Evolutionary conservation across 495 filamentous ascomycete species (phyloP), one percentile per base, ranked within the genome.

Genomic region (Staphylotrichum longicolle): DNA sequence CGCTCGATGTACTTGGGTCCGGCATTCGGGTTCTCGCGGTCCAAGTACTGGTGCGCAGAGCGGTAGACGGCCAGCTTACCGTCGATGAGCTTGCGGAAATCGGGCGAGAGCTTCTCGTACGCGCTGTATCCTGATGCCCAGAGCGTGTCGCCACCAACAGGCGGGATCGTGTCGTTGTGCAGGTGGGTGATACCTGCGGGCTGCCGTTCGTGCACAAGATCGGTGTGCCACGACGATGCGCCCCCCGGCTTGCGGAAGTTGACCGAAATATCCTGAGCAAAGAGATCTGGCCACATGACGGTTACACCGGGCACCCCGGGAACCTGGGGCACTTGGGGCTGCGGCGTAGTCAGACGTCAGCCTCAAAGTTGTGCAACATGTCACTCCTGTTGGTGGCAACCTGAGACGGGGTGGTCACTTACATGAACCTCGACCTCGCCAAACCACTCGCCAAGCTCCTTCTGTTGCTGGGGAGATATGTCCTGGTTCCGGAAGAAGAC

Each of bases 401-500:
- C 20, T 1, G 20, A 27, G 20, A 27, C 20, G 20, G 20, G 20
- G 20, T 27, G 0, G 20, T 12, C 20, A 70, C 81, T 73, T 75
- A 88, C 85, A 69, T 89, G 87, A 34, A 90, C 69, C 62, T 91
- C 87, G 45, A 88, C 72, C 60, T 87, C 83, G 0, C 88, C 87
- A 66, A 78, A 89, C 62, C 80, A 81, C 66, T 90, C 82, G 1
- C 86, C 86, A 10, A 91, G 72, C 14, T 76, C 78, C 54, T 85
- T 86, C 64, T 90, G 87, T 65, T 90, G 79, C 64, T 89, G 85
- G 1, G 88, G 86, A 7, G 79, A 78, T 47, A 91, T 75, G 57
- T 90, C 86, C 65, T 91, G 88, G 62, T 89, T 79, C 5, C 88
- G 78, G 75, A 91, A 88, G 72, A 91, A 90, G 39, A 91, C 88